These are phyloP conservation scores for Claviceps africana DNA, from an alignment of 2,329 filamentous ascomycete genomes.

Conservation along the genomic window DNA sequence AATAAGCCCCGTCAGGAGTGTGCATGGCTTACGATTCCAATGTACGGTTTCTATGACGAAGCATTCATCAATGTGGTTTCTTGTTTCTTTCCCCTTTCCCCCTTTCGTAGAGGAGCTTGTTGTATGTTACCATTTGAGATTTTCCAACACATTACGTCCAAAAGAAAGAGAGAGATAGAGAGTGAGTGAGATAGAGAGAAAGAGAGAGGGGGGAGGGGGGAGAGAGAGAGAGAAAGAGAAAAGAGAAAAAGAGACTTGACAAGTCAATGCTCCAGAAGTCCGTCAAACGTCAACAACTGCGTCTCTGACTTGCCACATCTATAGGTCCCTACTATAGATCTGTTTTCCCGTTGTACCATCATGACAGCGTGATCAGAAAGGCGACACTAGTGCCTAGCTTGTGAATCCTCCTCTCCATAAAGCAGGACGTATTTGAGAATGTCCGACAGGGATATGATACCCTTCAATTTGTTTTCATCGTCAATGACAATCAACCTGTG, in stretches of 20 bases:
- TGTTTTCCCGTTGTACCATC: not conserved
- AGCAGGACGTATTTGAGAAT: constrained; percentile 91
- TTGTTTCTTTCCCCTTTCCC: not conserved
- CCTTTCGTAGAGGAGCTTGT: not conserved
- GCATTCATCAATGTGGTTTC: not conserved
- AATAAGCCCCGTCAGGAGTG: not conserved
- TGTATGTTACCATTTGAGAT: constrained; percentile 2
- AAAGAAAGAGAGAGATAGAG: no score
- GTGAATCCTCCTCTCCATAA: constrained; percentile 51
- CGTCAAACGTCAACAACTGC: not conserved
- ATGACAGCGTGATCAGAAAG: not conserved
- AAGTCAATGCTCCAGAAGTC: not conserved
- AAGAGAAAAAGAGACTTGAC: not conserved
- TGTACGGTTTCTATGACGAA: not conserved
- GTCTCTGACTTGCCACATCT: constrained; percentile 1
- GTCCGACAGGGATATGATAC: constrained; percentile 86
- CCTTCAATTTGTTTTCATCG: constrained; percentile 71
- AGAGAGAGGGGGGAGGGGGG: no score
- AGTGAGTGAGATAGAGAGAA: no score
- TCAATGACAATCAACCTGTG: constrained; percentile 90
- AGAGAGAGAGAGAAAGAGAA: no score
- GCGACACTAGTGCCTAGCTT: not conserved
- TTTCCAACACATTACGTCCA: constrained; percentile 1
- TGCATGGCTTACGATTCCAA: not conserved
- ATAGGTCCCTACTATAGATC: not conserved